Evolutionary conservation across 176 grass and related monocot genomes (phyloP).

Genomic region (Zizania latifolia): DNA sequence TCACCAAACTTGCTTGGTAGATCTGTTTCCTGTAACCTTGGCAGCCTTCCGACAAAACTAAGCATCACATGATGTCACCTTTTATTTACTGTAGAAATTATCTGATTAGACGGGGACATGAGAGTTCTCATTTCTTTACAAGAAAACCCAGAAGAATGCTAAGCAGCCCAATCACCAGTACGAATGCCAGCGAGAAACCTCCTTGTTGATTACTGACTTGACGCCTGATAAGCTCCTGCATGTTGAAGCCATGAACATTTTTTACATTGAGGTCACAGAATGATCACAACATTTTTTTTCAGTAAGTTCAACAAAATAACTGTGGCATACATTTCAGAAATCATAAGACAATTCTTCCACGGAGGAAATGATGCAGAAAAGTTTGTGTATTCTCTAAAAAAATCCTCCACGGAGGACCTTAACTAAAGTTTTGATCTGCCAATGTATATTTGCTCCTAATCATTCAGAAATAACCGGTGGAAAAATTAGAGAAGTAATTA

Average conservation of each 20-base stretch:
- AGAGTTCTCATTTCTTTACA: constrained; percentile 51
- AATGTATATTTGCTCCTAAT: neutral
- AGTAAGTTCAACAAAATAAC: constrained; percentile 6
- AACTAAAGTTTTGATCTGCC: neutral
- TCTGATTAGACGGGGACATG: neutral
- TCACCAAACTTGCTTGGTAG: neutral
- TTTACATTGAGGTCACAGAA: no score
- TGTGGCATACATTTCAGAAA: neutral
- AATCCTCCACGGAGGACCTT: no score
- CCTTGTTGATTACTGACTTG: constrained; percentile 34
- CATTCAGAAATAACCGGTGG: neutral
- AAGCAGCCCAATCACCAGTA: constrained; percentile 34
- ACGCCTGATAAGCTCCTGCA: constrained; percentile 49
- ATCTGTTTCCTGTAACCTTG: constrained; percentile 22
- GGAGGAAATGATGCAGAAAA: no score
- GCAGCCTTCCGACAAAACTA: constrained; percentile 2
- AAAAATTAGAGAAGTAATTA: neutral
- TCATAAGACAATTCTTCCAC: constrained; percentile 9
- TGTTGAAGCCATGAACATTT: neutral
- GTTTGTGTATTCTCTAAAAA: no score
- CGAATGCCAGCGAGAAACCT: constrained; percentile 41
- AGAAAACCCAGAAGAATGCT: constrained; percentile 53
- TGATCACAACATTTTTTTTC: no score
- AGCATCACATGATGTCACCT: constrained; percentile 5
- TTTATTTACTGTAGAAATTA: constrained; percentile 37